A percentile compares a stretch with the other conserved stretches of the same genome.
Conservation (phyloP, 2,329 filamentous ascomycete species). For the Fusarium nematophilum region DNA sequence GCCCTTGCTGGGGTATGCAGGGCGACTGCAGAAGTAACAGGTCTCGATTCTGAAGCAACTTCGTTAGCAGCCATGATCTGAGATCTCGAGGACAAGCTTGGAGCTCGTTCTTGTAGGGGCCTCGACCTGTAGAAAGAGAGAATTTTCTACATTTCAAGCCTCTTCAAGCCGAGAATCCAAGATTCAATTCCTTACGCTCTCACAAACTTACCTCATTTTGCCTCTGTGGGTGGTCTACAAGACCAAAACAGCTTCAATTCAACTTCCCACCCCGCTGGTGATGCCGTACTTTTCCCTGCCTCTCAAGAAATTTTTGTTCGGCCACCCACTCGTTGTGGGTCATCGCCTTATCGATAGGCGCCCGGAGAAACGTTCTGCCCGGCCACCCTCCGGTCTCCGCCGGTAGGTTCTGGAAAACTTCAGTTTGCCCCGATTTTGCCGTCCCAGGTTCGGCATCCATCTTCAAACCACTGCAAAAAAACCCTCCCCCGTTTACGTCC, state of each 20-base stretch:
- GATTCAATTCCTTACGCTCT: neutral
- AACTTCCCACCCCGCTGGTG: slow-evolving; percentile 42
- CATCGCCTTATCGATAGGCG: slow-evolving; percentile 37
- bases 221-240: slow-evolving; percentile 37
- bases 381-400: slow-evolving; percentile 39
- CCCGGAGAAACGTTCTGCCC: slow-evolving; percentile 32
- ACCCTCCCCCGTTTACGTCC: neutral
- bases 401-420: slow-evolving; percentile 43
- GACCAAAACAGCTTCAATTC: slow-evolving; percentile 43
- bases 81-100: slow-evolving; percentile 4
- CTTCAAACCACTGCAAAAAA: slow-evolving; percentile 15
- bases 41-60: slow-evolving; percentile 54
- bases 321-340: slow-evolving; percentile 21
- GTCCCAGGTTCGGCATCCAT: slow-evolving; percentile 24
- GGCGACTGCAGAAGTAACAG: slow-evolving; percentile 60
- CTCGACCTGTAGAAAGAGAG: neutral
- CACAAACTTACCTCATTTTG: slow-evolving; percentile 43
- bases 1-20: slow-evolving; percentile 66
- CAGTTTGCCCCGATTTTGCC: slow-evolving; percentile 31
- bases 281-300: slow-evolving; percentile 34
- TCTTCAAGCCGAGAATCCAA: neutral
- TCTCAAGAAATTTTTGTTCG: slow-evolving; percentile 42
- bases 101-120: slow-evolving; percentile 10
- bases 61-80: slow-evolving; percentile 24
- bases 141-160: neutral